Evolutionary conservation across 1,284 basidiomycete genomes (phyloP), one percentile per base, ranked within the genome.

Genomic region (Trichosporon coremiiforme): DNA sequence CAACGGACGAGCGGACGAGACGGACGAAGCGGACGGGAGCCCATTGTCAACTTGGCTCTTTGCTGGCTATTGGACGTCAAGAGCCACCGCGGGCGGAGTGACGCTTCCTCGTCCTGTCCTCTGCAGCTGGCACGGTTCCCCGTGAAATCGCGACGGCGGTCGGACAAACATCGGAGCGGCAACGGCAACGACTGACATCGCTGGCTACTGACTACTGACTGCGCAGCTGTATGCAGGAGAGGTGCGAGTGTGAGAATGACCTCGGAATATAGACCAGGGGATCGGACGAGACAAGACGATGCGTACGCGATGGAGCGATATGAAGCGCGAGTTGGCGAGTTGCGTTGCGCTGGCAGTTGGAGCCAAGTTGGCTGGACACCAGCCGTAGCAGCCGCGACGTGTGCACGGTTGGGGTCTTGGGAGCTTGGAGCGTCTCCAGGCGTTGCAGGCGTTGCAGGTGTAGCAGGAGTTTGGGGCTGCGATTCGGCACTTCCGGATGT

Each of bases 81-180:
- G 45, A 47, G 4, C 5, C 47, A 22, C 20, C 47, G 20, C 20
- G 47, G 22, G 47, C 47, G 47, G 20, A 53, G 47, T 53, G 47
- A 53, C 47, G 47, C 22, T 53, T 8, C 4, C 8, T 53, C 47
- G 22, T 3, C 33, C 33, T 4, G 33, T n/a, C n/a, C n/a, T n/a
- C n/a, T n/a, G n/a, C n/a, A n/a, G n/a, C n/a, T 4, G n/a, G 47
- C 47, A 7, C 17, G 36, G 20, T 20, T 53, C n/a, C n/a, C n/a
- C 20, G 47, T 20, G 20, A 53, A 20, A 38, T n/a, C n/a, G n/a
- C n/a, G n/a, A 12, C 10, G 36, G 47, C n/a, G 47, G n/a, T 22
- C 47, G 47, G 47, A 53, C 47, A 53, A 53, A 8, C 47, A 53
- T 53, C 47, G 47, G 47, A 53, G 47, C n/a, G n/a, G n/a, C n/a